Percentiles rank a stretch among this genome's conserved stretches.
These are phyloP conservation scores for Afroboletus lepidellus DNA, from an alignment of 1,284 basidiomycete genomes.

Conservation along the genomic window DNA sequence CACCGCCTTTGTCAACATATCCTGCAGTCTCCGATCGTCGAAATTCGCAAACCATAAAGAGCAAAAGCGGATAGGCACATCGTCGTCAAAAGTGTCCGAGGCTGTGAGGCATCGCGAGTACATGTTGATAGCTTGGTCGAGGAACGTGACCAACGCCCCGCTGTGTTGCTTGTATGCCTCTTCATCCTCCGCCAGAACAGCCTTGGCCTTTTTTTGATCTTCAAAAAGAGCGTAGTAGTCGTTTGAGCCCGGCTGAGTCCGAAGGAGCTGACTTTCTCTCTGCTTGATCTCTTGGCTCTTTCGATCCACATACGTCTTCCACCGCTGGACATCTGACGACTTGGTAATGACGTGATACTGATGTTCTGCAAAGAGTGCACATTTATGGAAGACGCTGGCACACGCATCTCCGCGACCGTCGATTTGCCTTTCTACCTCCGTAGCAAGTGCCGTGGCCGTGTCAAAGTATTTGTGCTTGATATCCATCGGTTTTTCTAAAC, in stretches of 20 bases:
- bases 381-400: conserved; percentile 77
- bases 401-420: conserved; percentile 34
- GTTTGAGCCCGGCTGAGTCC: conserved; percentile 27
- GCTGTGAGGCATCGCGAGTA: conserved; percentile 72
- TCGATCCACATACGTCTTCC: conserved; percentile 72
- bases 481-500: conserved; percentile 76
- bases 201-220: conserved; percentile 40
- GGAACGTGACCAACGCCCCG: conserved; percentile 59
- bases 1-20: conserved; percentile 51
- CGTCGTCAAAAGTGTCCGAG: conserved; percentile 75
- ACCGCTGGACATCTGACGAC: conserved; percentile 72
- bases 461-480: conserved; percentile 75
- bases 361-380: conserved; percentile 84
- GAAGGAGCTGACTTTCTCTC: conserved; percentile 44
- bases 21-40: conserved; percentile 54
- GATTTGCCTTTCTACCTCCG: conserved; percentile 23
- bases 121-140: conserved; percentile 78
- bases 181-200: conserved; percentile 54
- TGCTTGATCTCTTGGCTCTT: conserved; percentile 64
- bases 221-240: conserved; percentile 27
- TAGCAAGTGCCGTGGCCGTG: conserved; percentile 51
- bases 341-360: conserved; percentile 74
- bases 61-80: conserved; percentile 76
- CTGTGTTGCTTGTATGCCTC: conserved; percentile 62
- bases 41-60: conserved; percentile 93